Conservation (phyloP, 371 early-diverging fungal genomes). For the Apophysomyces ossiformis region DNA sequence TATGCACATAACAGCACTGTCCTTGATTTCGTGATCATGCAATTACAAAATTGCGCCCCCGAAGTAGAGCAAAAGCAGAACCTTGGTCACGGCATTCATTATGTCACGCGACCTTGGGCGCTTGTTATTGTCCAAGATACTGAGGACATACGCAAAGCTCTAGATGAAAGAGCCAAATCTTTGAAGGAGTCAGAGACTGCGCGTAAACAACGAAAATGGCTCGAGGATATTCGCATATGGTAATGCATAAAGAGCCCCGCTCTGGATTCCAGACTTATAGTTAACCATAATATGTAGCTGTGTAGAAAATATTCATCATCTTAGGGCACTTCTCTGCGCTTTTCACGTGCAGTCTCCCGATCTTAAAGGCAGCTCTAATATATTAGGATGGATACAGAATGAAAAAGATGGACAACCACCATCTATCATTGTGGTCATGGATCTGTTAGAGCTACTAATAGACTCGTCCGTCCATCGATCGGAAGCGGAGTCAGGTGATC, state of each 20-base stretch:
- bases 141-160: not conserved
- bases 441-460: slow-evolving; percentile 14
- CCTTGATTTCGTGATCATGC: slow-evolving; percentile 15
- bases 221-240: slow-evolving; percentile 22
- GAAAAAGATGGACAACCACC: slow-evolving; percentile 40
- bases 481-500: not conserved
- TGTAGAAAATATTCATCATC: slow-evolving; percentile 17
- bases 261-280: not conserved
- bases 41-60: slow-evolving; percentile 7
- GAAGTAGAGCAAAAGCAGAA: not conserved
- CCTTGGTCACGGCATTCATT: not conserved
- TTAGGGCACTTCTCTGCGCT: slow-evolving; percentile 14
- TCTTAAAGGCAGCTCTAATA: not conserved
- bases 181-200: slow-evolving; percentile 1
- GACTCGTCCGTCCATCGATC: not conserved
- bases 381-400: slow-evolving; percentile 28
- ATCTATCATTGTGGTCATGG: slow-evolving; percentile 31
- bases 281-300: slow-evolving; percentile 1
- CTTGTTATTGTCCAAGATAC: slow-evolving; percentile 12
- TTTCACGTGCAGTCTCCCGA: slow-evolving; percentile 3
- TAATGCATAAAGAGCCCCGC: not conserved
- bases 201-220: slow-evolving; percentile 13
- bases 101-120: slow-evolving; percentile 19
- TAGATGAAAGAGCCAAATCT: not conserved
- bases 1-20: not conserved